Evolutionary conservation across 345 rosid species (phyloP).

Genomic region (Hibiscus tridactylites): DNA sequence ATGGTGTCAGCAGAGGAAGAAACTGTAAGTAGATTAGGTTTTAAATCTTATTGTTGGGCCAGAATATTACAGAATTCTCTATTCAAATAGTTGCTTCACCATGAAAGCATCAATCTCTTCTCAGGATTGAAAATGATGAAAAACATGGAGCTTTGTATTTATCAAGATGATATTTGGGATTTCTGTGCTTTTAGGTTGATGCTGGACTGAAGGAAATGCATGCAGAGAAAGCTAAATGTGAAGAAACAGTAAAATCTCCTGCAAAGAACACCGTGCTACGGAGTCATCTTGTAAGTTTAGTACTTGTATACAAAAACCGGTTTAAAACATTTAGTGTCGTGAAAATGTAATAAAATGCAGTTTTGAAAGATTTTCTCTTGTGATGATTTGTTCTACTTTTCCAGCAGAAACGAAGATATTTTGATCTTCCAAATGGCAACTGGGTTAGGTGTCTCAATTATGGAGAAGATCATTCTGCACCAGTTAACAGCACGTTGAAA

Average conservation of each 20-base stretch:
- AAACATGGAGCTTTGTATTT: slow-evolving; percentile 1
- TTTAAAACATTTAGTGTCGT: neutral
- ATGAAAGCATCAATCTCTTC: neutral
- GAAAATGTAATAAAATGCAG: neutral
- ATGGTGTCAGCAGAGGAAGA: neutral
- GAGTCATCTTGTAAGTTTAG: slow-evolving; percentile 21
- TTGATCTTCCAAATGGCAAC: slow-evolving; percentile 19
- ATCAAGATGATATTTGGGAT: slow-evolving; percentile 1
- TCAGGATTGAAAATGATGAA: neutral
- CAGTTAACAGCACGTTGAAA: slow-evolving; percentile 2
- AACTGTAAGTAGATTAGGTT: neutral
- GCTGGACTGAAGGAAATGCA: slow-evolving; percentile 6
- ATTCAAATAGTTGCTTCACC: neutral
- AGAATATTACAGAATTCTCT: neutral
- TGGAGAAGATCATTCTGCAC: slow-evolving; percentile 12
- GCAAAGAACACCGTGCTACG: slow-evolving; percentile 15
- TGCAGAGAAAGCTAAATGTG: neutral
- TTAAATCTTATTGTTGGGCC: neutral
- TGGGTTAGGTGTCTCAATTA: slow-evolving; percentile 5
- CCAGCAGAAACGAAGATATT: slow-evolving; percentile 26
- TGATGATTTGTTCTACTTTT: neutral
- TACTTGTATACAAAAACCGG: neutral
- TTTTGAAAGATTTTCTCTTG: neutral
- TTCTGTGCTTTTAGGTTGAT: slow-evolving; percentile 6
- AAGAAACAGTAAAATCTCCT: neutral